Percentiles rank a stretch among this genome's conserved stretches.
Conservation (phyloP, 306 rosid species). For the Lagenaria siceraria region DNA sequence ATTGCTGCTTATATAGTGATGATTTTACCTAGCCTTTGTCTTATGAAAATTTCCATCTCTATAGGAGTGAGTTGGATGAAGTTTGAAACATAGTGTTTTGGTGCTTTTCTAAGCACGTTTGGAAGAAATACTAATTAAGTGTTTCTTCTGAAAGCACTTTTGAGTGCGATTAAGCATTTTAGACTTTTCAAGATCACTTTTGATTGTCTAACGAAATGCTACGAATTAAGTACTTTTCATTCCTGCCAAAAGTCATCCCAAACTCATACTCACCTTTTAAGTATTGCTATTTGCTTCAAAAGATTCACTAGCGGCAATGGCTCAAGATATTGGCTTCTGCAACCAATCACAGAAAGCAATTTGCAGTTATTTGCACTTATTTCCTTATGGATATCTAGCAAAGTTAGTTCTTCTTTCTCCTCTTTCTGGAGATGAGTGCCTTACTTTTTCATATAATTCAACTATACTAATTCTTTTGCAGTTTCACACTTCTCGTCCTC, state of each 20-base stretch:
- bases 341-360: slow-evolving; percentile 51
- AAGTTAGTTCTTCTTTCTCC: slow-evolving; percentile 29
- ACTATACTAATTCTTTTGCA: slow-evolving; percentile 7
- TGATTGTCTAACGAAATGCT: background rate
- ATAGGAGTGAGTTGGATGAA: background rate
- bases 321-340: slow-evolving; percentile 46
- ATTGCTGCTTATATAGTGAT: background rate
- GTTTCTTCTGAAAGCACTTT: background rate
- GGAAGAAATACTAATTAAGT: background rate
- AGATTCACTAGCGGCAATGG: slow-evolving; percentile 18
- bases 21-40: background rate
- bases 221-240: background rate
- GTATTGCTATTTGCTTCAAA: background rate
- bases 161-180: background rate
- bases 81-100: background rate
- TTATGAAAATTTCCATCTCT: background rate
- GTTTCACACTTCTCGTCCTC: slow-evolving; percentile 50
- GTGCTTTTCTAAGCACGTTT: background rate
- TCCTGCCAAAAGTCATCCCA: background rate
- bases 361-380: slow-evolving; percentile 69
- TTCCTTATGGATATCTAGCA: slow-evolving; percentile 80
- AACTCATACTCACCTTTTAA: background rate
- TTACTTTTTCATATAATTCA: background rate
- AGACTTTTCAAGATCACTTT: background rate
- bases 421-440: background rate